Conservation (phyloP, 805 yeast genomes). For the Kregervanrija delftensis region DNA sequence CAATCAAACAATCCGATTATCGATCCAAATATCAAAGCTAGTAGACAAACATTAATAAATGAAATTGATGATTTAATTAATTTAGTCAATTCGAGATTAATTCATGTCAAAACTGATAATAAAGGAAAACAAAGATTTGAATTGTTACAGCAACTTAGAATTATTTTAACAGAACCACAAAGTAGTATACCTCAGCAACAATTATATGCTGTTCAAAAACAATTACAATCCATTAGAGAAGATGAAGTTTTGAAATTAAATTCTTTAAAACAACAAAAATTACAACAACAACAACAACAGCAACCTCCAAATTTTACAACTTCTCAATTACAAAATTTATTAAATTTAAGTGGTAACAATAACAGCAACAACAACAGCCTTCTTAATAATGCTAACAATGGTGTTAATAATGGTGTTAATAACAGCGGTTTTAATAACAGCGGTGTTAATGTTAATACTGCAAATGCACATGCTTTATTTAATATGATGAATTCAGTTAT, state of each 20-base stretch:
- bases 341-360: slow-evolving; percentile 5
- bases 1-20: slow-evolving; percentile 3
- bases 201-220: slow-evolving; percentile 26
- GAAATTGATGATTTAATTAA: slow-evolving; percentile 34
- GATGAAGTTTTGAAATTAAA: slow-evolving; percentile 27
- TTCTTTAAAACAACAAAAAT: slow-evolving; percentile 15
- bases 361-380: not conserved
- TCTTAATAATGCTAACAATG: not conserved
- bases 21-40: not conserved
- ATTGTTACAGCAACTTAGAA: slow-evolving; percentile 38
- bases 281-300: slow-evolving; percentile 17
- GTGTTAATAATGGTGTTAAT: too few species aligned
- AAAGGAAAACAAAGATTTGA: slow-evolving; percentile 38
- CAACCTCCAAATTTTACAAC: slow-evolving; percentile 11
- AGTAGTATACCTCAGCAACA: slow-evolving; percentile 23
- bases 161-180: slow-evolving; percentile 28
- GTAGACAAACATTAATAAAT: slow-evolving; percentile 17
- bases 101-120: slow-evolving; percentile 28
- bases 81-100: slow-evolving; percentile 34
- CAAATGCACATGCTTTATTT: slow-evolving; percentile 17
- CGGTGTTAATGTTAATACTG: slow-evolving; percentile 5
- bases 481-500: slow-evolving; percentile 18
- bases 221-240: slow-evolving; percentile 25
- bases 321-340: slow-evolving; percentile 11
- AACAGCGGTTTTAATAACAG: too few species aligned